Evolutionary conservation across 73 alveolate species (phyloP).

Genomic region (Paramecium octaurelia): DNA sequence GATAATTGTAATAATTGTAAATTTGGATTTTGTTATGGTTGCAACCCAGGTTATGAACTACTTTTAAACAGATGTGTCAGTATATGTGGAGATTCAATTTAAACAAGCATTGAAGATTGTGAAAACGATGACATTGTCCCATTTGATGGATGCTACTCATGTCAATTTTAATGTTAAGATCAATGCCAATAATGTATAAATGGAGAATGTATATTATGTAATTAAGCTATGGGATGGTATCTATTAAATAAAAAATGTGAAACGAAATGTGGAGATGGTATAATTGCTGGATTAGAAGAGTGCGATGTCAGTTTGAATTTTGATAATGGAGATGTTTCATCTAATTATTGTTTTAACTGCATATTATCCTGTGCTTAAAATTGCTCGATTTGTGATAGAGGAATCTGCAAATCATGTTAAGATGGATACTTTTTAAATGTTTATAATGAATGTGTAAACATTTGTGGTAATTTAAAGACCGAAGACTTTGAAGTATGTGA

Average conservation of each 20-base stretch:
- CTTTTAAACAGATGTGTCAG: not conserved
- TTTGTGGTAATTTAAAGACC: constrained; percentile 52
- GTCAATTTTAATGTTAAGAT: not conserved
- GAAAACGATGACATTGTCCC: not conserved
- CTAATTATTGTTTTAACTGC: constrained; percentile 62
- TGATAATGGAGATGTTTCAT: constrained; percentile 57
- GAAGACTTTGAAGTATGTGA: constrained; percentile 64
- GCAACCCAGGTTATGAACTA: not conserved
- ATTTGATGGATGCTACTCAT: not conserved
- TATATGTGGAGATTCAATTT: not conserved
- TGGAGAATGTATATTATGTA: not conserved
- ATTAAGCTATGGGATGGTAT: not conserved
- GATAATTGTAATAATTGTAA: not conserved
- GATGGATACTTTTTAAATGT: not conserved
- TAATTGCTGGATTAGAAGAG: constrained; percentile 64
- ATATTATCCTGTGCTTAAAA: not conserved
- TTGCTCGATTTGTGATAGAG: constrained; percentile 58
- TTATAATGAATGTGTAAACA: not conserved
- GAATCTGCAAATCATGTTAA: not conserved
- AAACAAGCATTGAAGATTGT: not conserved
- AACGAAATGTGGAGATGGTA: constrained; percentile 55
- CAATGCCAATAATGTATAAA: not conserved
- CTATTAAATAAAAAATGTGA: not conserved
- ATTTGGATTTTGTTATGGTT: not conserved
- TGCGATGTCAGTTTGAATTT: not conserved